These are phyloP conservation scores for Gossypium armourianum DNA, from an alignment of 441 rosid species.

Conservation along the genomic window DNA sequence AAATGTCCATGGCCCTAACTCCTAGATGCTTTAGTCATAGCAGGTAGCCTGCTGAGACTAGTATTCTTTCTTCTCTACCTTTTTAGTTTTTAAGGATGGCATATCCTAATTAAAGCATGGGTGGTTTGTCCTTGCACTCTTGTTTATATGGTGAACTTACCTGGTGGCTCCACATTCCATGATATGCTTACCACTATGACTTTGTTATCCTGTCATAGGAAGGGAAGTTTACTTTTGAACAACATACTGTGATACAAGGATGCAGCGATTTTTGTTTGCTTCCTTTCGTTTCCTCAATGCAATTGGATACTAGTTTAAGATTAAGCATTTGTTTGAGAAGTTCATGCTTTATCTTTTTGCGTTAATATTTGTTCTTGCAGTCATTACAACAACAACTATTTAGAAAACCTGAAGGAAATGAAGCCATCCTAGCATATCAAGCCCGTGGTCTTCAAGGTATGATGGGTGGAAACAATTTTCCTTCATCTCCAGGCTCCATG, in stretches of 20 bases:
- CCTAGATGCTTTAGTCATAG: slow-evolving; percentile 1
- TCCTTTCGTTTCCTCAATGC: background rate
- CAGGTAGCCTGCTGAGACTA: background rate
- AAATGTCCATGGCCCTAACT: background rate
- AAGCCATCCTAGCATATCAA: slow-evolving; percentile 65
- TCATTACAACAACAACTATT: slow-evolving; percentile 55
- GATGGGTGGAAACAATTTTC: slow-evolving; percentile 58
- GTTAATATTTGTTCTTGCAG: slow-evolving; percentile 25
- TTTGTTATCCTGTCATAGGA: background rate
- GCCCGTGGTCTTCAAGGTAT: slow-evolving; percentile 61
- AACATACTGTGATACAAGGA: background rate
- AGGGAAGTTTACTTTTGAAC: background rate
- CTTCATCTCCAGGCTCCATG: slow-evolving; percentile 59
- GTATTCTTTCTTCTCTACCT: background rate
- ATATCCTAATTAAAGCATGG: background rate
- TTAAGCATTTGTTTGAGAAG: slow-evolving; percentile 2
- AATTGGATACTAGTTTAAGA: background rate
- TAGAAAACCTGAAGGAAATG: slow-evolving; percentile 72
- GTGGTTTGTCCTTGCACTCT: background rate
- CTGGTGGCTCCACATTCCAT: background rate
- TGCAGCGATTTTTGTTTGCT: background rate
- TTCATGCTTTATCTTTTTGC: background rate
- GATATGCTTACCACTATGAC: background rate
- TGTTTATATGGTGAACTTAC: background rate
- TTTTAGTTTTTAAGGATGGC: background rate